A percentile compares a stretch with the other conserved stretches of the same genome.
Conservation (phyloP, 371 early-diverging fungal species). For the Mortierella sp. region DNA sequence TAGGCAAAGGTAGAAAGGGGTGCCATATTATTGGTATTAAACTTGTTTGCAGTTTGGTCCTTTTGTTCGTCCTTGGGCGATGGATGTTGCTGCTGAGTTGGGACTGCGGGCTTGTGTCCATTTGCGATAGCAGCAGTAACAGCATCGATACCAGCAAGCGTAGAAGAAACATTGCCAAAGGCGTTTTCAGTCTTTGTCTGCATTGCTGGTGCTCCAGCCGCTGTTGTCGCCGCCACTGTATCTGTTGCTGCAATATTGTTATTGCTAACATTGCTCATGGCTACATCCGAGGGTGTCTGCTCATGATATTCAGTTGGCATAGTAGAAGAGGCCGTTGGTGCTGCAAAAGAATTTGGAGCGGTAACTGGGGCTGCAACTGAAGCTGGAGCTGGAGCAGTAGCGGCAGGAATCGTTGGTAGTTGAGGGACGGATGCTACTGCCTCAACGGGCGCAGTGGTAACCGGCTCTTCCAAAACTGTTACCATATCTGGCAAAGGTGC, state of each 20-base stretch:
- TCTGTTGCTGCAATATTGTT: not conserved
- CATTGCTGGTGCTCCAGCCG: not conserved
- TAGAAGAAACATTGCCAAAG: not conserved
- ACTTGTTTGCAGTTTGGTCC: too few species aligned
- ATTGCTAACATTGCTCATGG: not conserved
- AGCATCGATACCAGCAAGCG: not conserved
- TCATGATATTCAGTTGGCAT: conserved; percentile 2
- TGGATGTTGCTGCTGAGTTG: too few species aligned
- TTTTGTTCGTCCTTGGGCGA: too few species aligned
- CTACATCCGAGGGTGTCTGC: not conserved
- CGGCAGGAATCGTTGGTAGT: not conserved
- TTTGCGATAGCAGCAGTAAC: not conserved
- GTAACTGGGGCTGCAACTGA: not conserved
- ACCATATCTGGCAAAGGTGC: not conserved
- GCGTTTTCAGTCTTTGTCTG: not conserved
- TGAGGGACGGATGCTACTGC: not conserved
- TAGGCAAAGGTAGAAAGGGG: too few species aligned
- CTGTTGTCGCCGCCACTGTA: not conserved
- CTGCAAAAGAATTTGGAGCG: not conserved
- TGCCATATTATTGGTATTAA: too few species aligned
- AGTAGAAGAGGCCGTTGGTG: not conserved
- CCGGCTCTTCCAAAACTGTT: not conserved
- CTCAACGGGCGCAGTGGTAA: not conserved
- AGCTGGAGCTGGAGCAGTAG: not conserved
- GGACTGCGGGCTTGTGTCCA: not conserved